phyloP scores from a whole-genome alignment of 371 early-diverging fungal species.

The Blakeslea trispora region DNA sequence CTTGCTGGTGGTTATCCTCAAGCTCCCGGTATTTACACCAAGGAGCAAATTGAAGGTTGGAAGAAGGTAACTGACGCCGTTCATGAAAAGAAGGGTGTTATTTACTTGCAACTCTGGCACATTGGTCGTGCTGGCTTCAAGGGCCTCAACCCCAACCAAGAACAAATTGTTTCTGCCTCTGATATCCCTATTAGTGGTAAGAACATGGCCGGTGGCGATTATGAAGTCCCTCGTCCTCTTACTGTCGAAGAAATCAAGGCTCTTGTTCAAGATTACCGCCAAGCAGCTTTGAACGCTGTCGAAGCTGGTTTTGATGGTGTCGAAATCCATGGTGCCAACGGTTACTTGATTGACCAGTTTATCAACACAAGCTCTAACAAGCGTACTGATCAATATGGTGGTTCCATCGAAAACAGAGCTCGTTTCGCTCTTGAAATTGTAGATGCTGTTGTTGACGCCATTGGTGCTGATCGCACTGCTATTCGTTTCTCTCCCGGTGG shows the following conservation, averaged over 20 bases:
- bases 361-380: slow-evolving; percentile 55
- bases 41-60: slow-evolving; percentile 52
- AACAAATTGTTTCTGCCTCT: slow-evolving; percentile 24
- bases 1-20: slow-evolving; percentile 32
- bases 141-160: not conserved
- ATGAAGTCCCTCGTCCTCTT: slow-evolving; percentile 61
- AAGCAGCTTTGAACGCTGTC: slow-evolving; percentile 45
- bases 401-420: slow-evolving; percentile 71
- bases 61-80: slow-evolving; percentile 51
- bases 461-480: slow-evolving; percentile 24
- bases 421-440: slow-evolving; percentile 65
- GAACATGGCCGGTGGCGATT: not conserved
- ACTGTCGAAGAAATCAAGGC: slow-evolving; percentile 62
- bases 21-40: slow-evolving; percentile 38
- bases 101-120: slow-evolving; percentile 57
- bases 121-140: slow-evolving; percentile 25
- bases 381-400: slow-evolving; percentile 60
- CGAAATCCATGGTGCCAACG: slow-evolving; percentile 71
- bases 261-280: slow-evolving; percentile 60
- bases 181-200: slow-evolving; percentile 12
- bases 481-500: slow-evolving; percentile 22
- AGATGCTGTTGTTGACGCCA: slow-evolving; percentile 43
- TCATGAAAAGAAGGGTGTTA: slow-evolving; percentile 48
- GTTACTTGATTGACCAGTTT: slow-evolving; percentile 67
- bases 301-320: slow-evolving; percentile 63